These are phyloP conservation scores for Sonneratia alba DNA, from an alignment of 345 rosid species.

Conservation along the genomic window DNA sequence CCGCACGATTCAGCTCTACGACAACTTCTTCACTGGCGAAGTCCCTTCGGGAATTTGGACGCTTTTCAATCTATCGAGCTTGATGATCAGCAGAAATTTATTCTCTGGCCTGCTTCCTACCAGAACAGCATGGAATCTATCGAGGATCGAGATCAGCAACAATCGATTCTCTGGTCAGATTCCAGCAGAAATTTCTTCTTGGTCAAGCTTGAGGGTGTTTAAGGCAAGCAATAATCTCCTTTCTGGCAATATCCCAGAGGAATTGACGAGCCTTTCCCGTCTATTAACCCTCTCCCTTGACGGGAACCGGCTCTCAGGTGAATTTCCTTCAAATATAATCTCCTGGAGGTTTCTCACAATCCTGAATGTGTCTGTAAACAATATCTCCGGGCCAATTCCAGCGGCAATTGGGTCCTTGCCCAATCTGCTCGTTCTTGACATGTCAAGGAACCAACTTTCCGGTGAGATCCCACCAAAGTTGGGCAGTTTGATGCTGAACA, in stretches of 20 bases:
- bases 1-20: slow-evolving; percentile 48
- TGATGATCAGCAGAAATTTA: slow-evolving; percentile 51
- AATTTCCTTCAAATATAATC: slow-evolving; percentile 44
- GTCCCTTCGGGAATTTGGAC: slow-evolving; percentile 70
- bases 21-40: slow-evolving; percentile 68
- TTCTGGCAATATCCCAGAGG: slow-evolving; percentile 52
- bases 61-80: slow-evolving; percentile 28
- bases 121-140: slow-evolving; percentile 46
- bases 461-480: slow-evolving; percentile 59
- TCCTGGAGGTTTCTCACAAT: slow-evolving; percentile 52
- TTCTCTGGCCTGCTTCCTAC: slow-evolving; percentile 66
- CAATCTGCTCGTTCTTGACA: slow-evolving; percentile 36
- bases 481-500: slow-evolving; percentile 32
- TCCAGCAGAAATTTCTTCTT: slow-evolving; percentile 37
- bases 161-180: slow-evolving; percentile 68
- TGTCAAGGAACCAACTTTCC: slow-evolving; percentile 60
- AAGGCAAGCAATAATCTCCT: slow-evolving; percentile 60
- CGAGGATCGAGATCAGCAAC: slow-evolving; percentile 59
- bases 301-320: slow-evolving; percentile 53
- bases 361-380: slow-evolving; percentile 51
- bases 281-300: slow-evolving; percentile 40
- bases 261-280: slow-evolving; percentile 42
- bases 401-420: slow-evolving; percentile 51
- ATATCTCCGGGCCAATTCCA: slow-evolving; percentile 63
- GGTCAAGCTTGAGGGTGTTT: slow-evolving; percentile 46